Evolutionary conservation across 345 rosid genomes (phyloP), one percentile per base, ranked within the genome.

Genomic region (Eucalyptus sp.): DNA sequence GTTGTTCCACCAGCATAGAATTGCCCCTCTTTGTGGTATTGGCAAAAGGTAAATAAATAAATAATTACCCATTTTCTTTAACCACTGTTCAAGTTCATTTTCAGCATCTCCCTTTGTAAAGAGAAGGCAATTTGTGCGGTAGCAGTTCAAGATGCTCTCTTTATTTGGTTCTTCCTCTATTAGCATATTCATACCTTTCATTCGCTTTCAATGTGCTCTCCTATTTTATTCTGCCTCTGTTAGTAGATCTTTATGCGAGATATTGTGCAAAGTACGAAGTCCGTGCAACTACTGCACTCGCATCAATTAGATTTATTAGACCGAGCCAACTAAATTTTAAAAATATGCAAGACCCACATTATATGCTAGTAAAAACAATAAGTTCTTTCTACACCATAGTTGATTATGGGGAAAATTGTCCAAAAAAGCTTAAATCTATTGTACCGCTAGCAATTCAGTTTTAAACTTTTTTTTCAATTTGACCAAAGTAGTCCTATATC

Each of bases 381-480:
- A 56, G 62, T 56, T 22, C 13, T 56, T 56, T 56, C 62, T 24
- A 24, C 3, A 1, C 58, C 25, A 52, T 52, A 52, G 10, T 52
- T 52, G 58, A 52, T 52, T 52, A 52, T 0, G 10, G 10, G 2
- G 58, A 56, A 22, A 22, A 10, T 56, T 56, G 62, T 56, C 62
- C 6, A 56, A 56, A 56, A 56, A 56, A 4, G 0, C 13, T 56
- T 56, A 24, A 56, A 56, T 56, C 29, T 56, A 10, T 56, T 2
- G 29, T 56, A 24, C 13, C 1, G 13, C 1, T 22, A 6, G 13
- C 29, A 52, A 52, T 52, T 52, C 2, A 1, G 5, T 1, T 52
- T 8, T 52, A 24, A 52, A 52, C 4, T 4, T 52, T 52, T 52
- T 51, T 52, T 9, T 43, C 44, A 24, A 56, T 56, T 24, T 56